These are phyloP conservation scores for Verbena officinalis DNA, from an alignment of 257 asterid genomes.

Conservation along the genomic window DNA sequence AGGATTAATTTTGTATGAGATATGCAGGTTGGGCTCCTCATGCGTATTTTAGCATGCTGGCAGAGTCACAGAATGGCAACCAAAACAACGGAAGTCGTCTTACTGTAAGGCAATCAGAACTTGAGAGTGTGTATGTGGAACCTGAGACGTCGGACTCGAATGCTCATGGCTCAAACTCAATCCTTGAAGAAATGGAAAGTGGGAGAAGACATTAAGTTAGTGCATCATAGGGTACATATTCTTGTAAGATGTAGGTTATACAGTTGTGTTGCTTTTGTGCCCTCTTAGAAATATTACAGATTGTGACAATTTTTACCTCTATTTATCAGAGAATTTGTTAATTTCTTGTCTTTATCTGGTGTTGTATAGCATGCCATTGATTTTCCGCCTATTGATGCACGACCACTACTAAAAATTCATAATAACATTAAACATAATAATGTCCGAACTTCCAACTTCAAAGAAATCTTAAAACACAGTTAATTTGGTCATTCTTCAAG, in stretches of 20 bases:
- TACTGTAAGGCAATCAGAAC: slow-evolving; percentile 44
- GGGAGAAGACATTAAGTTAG: slow-evolving; percentile 45
- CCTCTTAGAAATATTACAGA: slow-evolving; percentile 9
- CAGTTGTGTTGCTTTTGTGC: slow-evolving; percentile 22
- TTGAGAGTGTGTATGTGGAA: slow-evolving; percentile 45
- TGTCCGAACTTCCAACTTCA: no score
- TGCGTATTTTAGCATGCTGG: slow-evolving; percentile 79
- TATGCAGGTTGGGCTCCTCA: slow-evolving; percentile 94
- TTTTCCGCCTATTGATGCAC: no score
- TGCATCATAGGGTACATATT: slow-evolving; percentile 27
- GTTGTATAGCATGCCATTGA: background rate
- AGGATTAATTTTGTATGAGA: slow-evolving; percentile 9
- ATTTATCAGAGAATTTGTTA: background rate
- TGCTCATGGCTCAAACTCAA: slow-evolving; percentile 32
- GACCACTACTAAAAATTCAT: no score
- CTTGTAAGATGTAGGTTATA: slow-evolving; percentile 25
- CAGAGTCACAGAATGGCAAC: slow-evolving; percentile 49
- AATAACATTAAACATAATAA: no score
- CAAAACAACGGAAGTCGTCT: slow-evolving; percentile 43
- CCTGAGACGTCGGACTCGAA: slow-evolving; percentile 33
- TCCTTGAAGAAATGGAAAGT: slow-evolving; percentile 43
- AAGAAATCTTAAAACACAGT: no score
- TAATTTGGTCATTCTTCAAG: no score
- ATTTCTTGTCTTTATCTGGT: background rate
- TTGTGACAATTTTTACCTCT: slow-evolving; percentile 10